Evolutionary conservation across 2,329 filamentous ascomycete genomes (phyloP), one percentile per base, ranked within the genome.

Genomic region (Fusarium sp.): DNA sequence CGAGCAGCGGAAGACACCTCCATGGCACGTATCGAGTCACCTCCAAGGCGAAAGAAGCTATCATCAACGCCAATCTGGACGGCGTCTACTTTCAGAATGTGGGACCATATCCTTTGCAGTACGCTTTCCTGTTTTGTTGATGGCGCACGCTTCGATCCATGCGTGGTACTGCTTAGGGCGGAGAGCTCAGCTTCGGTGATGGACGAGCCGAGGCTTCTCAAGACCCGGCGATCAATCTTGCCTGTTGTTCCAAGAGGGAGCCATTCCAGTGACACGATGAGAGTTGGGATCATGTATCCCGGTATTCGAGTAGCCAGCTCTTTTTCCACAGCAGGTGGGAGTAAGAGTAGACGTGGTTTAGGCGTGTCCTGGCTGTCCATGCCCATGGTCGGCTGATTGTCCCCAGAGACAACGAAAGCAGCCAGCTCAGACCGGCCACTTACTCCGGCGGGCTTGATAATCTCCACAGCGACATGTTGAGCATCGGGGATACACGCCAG

Each of bases 1-100:
- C 42, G 24, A 30, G 42, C 42, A 45, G 17, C 24, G 10, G 45
- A 49, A 2, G 53, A 49, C 15, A 49, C 45, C 21, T 56, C 34
- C 53, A 56, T 56, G 4, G 53, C 53, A 11, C 20, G 39, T 7
- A 56, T 49, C n/a, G 53, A 56, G 45, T 56, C 53, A 11, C 53
- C 53, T 4, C 53, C 53, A 15, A 56, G 38, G 6, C 45, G 45
- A 14, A 56, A 30, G 20, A 56, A 56, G 28, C 45, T 56, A 14
- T 56, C 53, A 9, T 26, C n/a, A 5, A 56, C 12, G 6, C 45
- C 53, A 43, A 56, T 56, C 4, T 28, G 28, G 3, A 2, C 10
- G 26, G 44, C 12, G 0, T 42, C 26, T 24, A 48, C 40, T 20
- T 36, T 24, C 15, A 55, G 26, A 15, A 48, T 21, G 17, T 36